Evolutionary conservation across 73 alveolate species (phyloP).

Genomic region (Paramecium sexaurelia): DNA sequence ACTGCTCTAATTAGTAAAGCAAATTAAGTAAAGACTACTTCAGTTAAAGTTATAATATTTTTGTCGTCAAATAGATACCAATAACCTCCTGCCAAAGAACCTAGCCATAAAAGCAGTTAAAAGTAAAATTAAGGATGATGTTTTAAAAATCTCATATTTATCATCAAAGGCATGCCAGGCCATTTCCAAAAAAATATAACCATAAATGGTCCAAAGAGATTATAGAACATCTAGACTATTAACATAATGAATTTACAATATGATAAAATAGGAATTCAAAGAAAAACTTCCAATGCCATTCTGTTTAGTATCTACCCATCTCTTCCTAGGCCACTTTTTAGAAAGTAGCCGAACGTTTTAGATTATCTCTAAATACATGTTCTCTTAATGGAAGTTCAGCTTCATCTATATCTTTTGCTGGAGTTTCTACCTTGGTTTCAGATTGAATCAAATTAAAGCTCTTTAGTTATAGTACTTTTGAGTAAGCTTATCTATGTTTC

Average conservation of each 20-base stretch:
- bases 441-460: not conserved
- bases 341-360: not conserved
- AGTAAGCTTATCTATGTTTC: not conserved
- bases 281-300: not conserved
- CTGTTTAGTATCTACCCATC: not conserved
- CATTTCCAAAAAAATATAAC: slow-evolving; percentile 26
- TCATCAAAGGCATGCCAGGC: slow-evolving; percentile 42
- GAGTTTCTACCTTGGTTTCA: not conserved
- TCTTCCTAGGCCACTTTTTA: not conserved
- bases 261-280: slow-evolving; percentile 16
- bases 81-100: slow-evolving; percentile 3
- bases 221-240: not conserved
- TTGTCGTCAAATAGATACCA: not conserved
- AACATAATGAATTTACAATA: not conserved
- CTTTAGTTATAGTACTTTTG: not conserved
- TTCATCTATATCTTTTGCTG: not conserved
- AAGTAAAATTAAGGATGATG: slow-evolving; percentile 28
- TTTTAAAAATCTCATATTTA: slow-evolving; percentile 31
- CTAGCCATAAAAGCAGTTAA: slow-evolving; percentile 26
- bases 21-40: slow-evolving; percentile 4
- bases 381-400: not conserved
- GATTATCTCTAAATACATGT: not conserved
- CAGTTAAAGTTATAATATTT: slow-evolving; percentile 19
- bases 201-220: slow-evolving; percentile 29
- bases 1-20: slow-evolving; percentile 57